phyloP scores from a whole-genome alignment of 2,329 filamentous ascomycete genomes.

The Fusarium sp. region DNA sequence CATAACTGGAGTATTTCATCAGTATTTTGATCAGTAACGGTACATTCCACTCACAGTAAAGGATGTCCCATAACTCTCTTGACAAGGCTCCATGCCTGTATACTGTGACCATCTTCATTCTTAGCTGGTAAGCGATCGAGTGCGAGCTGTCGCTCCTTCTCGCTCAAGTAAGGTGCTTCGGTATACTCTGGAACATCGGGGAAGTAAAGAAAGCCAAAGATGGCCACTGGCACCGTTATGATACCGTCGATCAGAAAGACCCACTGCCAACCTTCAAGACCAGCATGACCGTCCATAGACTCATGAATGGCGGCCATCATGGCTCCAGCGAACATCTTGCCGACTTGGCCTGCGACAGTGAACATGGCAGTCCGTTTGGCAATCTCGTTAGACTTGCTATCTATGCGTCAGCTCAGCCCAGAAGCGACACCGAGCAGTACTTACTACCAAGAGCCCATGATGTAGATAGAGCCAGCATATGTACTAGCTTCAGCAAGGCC shows the following conservation, averaged over 20 bases:
- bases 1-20: background rate
- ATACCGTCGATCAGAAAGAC: slow-evolving; percentile 49
- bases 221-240: slow-evolving; percentile 37
- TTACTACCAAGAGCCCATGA: slow-evolving; percentile 66
- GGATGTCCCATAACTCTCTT: slow-evolving; percentile 51
- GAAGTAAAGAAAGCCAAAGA: slow-evolving; percentile 45
- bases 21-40: fast-evolving
- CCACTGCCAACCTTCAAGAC: slow-evolving; percentile 65
- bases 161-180: slow-evolving; percentile 55
- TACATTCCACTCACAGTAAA: slow-evolving; percentile 41
- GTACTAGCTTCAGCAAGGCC: slow-evolving; percentile 50
- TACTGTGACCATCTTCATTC: slow-evolving; percentile 54
- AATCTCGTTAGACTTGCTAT: slow-evolving; percentile 64
- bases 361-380: slow-evolving; percentile 73
- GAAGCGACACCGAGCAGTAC: fast-evolving
- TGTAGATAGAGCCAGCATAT: slow-evolving; percentile 54
- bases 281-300: slow-evolving; percentile 57
- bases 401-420: fast-evolving
- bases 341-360: slow-evolving; percentile 69
- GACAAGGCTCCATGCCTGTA: slow-evolving; percentile 50
- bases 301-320: slow-evolving; percentile 64
- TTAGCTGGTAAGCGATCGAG: slow-evolving; percentile 53
- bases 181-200: slow-evolving; percentile 54
- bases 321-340: slow-evolving; percentile 72
- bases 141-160: slow-evolving; percentile 54